Percentiles rank a stretch among this genome's conserved stretches.
Conservation (phyloP, 495 filamentous ascomycete species). For the Zalerion maritima region DNA sequence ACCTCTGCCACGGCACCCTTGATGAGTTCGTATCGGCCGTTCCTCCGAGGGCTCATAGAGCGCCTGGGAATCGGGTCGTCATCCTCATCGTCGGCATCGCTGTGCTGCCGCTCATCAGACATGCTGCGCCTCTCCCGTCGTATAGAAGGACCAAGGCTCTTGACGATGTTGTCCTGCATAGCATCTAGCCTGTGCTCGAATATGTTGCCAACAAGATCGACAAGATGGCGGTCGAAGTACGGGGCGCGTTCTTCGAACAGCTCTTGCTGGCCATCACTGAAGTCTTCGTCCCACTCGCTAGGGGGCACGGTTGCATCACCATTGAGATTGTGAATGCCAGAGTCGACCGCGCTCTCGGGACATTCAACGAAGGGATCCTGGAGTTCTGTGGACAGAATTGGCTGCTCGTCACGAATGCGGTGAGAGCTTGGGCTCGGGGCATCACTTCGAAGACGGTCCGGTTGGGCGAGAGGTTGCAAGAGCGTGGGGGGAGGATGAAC, state of each 20-base stretch:
- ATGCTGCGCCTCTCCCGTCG: constrained; percentile 38
- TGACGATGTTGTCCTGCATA: constrained; percentile 59
- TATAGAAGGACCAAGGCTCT: constrained; percentile 27
- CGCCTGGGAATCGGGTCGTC: constrained; percentile 51
- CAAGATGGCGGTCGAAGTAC: constrained; percentile 82
- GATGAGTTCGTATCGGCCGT: constrained; percentile 72
- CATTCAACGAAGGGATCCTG: constrained; percentile 36
- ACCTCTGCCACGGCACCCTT: constrained; percentile 51
- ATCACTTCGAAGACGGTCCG: constrained; percentile 52
- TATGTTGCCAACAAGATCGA: constrained; percentile 67
- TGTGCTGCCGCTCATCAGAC: constrained; percentile 53
- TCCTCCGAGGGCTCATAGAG: constrained; percentile 50
- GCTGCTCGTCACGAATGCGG: constrained; percentile 18
- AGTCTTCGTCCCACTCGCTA: constrained; percentile 84
- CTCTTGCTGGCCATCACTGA: constrained; percentile 67
- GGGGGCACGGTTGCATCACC: constrained; percentile 47
- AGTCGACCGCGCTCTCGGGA: constrained; percentile 27
- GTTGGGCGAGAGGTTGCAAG: constrained; percentile 38
- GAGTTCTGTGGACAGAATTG: constrained; percentile 22
- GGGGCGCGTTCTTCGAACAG: constrained; percentile 56
- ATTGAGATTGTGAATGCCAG: constrained; percentile 51
- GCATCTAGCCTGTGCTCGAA: constrained; percentile 59
- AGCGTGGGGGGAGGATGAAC: constrained; percentile 39
- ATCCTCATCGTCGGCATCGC: constrained; percentile 92
- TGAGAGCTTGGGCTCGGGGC: constrained; percentile 64